phyloP scores from a whole-genome alignment of 108 stramenopile genomes.

The Cyclotella cryptica region DNA sequence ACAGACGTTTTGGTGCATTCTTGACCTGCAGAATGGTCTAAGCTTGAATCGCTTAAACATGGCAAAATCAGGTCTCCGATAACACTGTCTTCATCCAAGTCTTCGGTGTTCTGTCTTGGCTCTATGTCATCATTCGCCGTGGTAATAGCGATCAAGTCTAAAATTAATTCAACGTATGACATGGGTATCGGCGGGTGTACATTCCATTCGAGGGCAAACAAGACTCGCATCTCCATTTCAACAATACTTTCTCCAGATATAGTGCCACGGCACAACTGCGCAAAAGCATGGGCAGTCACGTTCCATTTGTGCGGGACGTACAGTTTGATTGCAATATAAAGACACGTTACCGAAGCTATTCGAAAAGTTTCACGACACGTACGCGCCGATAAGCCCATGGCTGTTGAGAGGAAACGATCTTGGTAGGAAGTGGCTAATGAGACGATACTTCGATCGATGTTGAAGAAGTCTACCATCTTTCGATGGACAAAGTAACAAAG shows the following conservation, averaged over 20 bases:
- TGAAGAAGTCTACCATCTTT: conserved; percentile 43
- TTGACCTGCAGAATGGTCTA: conserved; percentile 5
- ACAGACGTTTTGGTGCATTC: conserved; percentile 16
- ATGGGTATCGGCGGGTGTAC: conserved; percentile 36
- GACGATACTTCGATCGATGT: conserved; percentile 39
- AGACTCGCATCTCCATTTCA: conserved; percentile 26
- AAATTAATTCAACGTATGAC: conserved; percentile 18
- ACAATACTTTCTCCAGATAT: conserved; percentile 36
- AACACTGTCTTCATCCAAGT: conserved; percentile 21
- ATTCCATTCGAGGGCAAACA: conserved; percentile 38
- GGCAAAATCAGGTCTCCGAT: conserved; percentile 34
- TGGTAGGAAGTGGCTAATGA: conserved; percentile 29
- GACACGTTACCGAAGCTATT: conserved; percentile 37
- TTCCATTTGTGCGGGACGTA: conserved; percentile 30
- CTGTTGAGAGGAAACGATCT: conserved; percentile 31
- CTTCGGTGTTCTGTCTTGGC: background rate
- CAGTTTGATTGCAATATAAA: conserved; percentile 40
- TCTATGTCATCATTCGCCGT: background rate
- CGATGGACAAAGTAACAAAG: background rate
- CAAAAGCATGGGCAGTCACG: conserved; percentile 32
- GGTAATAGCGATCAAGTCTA: conserved; percentile 16
- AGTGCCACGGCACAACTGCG: conserved; percentile 28
- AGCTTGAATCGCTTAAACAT: conserved; percentile 7
- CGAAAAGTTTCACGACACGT: conserved; percentile 22
- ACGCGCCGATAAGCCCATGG: conserved; percentile 11